Conservation (phyloP, 2,329 filamentous ascomycete species). For the Ophiostoma australiae region DNA sequence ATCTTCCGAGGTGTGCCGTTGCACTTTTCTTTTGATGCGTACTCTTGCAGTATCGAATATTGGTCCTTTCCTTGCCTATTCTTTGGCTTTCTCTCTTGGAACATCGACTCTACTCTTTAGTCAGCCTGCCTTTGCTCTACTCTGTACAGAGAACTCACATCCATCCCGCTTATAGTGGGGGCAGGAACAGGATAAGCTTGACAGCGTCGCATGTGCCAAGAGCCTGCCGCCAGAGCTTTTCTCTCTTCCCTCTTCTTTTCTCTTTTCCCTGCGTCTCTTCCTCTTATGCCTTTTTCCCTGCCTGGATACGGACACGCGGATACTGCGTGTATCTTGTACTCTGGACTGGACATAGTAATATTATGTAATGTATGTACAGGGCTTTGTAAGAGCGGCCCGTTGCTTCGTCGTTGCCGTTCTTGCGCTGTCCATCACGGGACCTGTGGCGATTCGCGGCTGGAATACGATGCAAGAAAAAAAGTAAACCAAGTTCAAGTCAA, state of each 20-base stretch:
- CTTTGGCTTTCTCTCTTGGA: not conserved
- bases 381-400: not conserved
- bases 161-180: constrained; percentile 11
- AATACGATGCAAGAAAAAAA: not conserved
- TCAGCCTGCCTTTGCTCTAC: constrained; percentile 5
- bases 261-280: not conserved
- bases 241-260: not conserved
- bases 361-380: not conserved
- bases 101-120: no score
- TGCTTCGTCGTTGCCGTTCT: not conserved
- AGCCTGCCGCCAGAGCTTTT: not conserved
- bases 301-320: not conserved
- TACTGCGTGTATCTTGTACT: not conserved
- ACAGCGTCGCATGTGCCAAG: constrained; percentile 20
- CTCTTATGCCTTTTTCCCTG: no score
- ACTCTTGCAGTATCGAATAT: not conserved
- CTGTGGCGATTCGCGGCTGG: not conserved
- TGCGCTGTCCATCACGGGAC: not conserved
- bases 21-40: not conserved
- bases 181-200: constrained; percentile 10
- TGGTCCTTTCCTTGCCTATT: not conserved
- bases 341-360: not conserved
- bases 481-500: not conserved
- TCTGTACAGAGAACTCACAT: not conserved
- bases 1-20: not conserved